Evolutionary conservation across 257 asterid genomes (phyloP).

Genomic region (Datura wrightii): DNA sequence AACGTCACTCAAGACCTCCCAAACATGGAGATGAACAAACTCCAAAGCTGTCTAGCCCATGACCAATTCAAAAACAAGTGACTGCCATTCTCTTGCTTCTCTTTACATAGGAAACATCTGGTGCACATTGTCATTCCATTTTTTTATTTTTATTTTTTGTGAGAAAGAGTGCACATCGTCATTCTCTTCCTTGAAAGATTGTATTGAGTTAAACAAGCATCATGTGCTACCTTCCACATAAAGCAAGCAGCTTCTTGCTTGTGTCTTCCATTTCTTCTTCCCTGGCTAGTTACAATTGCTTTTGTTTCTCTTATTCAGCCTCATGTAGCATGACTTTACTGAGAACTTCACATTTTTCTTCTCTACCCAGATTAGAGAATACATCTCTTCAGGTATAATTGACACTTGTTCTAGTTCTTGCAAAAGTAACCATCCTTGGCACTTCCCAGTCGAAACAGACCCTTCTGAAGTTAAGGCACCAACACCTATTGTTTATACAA

Average conservation of each 20-base stretch:
- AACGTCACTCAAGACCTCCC: neutral
- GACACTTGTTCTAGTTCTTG: neutral
- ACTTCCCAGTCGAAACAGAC: neutral
- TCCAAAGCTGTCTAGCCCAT: conserved; percentile 14
- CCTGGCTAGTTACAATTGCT: neutral
- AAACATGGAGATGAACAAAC: neutral
- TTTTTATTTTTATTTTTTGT: neutral
- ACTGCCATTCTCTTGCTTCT: neutral
- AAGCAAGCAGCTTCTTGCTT: neutral
- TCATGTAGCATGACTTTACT: neutral
- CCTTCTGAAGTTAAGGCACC: neutral
- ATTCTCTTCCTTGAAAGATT: neutral
- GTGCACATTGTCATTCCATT: neutral
- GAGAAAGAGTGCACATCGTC: neutral
- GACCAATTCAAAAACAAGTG: neutral
- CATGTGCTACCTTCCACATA: conserved; percentile 2
- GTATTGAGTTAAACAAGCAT: neutral
- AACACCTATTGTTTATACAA: neutral
- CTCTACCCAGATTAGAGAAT: neutral
- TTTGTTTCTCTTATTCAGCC: conserved; percentile 13
- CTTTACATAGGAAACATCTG: neutral
- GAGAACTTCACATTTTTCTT: neutral
- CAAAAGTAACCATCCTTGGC: neutral
- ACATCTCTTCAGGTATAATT: neutral
- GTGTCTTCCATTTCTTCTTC: neutral